These are phyloP conservation scores for Pseudohyphozyma bogoriensis DNA, from an alignment of 768 basidiomycete genomes.

Conservation along the genomic window DNA sequence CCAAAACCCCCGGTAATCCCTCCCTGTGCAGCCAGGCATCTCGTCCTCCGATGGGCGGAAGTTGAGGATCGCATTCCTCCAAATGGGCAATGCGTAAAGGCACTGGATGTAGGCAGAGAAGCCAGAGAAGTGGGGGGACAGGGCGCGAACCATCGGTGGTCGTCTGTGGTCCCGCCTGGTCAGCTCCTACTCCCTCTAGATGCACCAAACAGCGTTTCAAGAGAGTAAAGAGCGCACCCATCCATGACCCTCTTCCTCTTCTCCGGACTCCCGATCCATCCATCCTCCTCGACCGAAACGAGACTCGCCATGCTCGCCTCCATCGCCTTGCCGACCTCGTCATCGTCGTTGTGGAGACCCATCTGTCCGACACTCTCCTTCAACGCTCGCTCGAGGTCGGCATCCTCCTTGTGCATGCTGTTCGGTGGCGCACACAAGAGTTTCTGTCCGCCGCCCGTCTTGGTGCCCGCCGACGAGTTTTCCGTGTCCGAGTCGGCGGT, in stretches of 20 bases:
- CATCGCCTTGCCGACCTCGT: conserved; percentile 20
- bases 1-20: neutral
- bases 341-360: conserved; percentile 4
- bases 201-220: neutral
- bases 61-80: conserved; percentile 9
- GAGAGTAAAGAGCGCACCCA: neutral
- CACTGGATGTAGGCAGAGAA: conserved; percentile 12
- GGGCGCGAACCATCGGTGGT: conserved; percentile 1
- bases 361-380: neutral
- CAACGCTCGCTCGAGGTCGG: conserved; percentile 11
- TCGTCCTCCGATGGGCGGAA: neutral
- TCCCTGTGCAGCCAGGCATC: neutral
- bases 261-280: neutral
- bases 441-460: neutral
- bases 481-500: neutral
- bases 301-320: conserved; percentile 10
- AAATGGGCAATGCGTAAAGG: conserved; percentile 17
- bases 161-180: neutral
- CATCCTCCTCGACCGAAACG: conserved; percentile 2
- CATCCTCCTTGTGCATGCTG: neutral
- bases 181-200: too few relatives aligned
- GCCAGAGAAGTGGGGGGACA: conserved; percentile 6
- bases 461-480: neutral
- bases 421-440: neutral
- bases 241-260: conserved; percentile 3